Evolutionary conservation across 2,329 filamentous ascomycete genomes (phyloP).

Genomic region (Aspergillus brunneoviolaceus): DNA sequence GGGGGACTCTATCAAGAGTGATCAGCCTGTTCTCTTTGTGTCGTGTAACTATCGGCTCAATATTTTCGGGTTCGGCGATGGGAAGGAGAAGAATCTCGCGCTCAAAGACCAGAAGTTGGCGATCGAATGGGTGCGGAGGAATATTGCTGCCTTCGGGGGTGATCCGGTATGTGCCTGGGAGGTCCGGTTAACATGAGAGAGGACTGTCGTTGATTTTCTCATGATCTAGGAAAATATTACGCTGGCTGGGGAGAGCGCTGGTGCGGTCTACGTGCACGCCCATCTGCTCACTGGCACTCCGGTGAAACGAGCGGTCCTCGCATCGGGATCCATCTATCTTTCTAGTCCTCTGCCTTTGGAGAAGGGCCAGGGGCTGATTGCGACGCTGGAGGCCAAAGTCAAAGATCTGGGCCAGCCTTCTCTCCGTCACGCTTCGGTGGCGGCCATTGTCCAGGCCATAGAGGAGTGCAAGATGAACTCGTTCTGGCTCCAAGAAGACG

Average conservation of each 20-base stretch:
- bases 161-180: slow-evolving; percentile 32
- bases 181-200: neutral
- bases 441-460: slow-evolving; percentile 36
- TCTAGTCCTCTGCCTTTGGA: slow-evolving; percentile 44
- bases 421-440: slow-evolving; percentile 31
- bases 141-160: slow-evolving; percentile 44
- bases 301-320: slow-evolving; percentile 38
- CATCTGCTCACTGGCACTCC: slow-evolving; percentile 37
- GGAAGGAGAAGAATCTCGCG: slow-evolving; percentile 42
- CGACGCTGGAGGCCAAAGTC: slow-evolving; percentile 29
- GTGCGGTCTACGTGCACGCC: slow-evolving; percentile 48
- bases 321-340: slow-evolving; percentile 46
- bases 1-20: slow-evolving; percentile 33
- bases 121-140: slow-evolving; percentile 42
- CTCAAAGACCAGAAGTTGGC: slow-evolving; percentile 37
- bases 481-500: slow-evolving; percentile 45
- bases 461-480: slow-evolving; percentile 40
- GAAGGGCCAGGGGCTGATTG: slow-evolving; percentile 33
- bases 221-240: slow-evolving; percentile 39
- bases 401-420: slow-evolving; percentile 27
- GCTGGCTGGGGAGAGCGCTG: slow-evolving; percentile 49
- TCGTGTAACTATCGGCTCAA: slow-evolving; percentile 47
- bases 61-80: slow-evolving; percentile 49
- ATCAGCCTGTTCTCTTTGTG: slow-evolving; percentile 44
- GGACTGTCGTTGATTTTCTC: neutral